Conservation (phyloP, 768 basidiomycete genomes). For the Panaeolus papilionaceus region DNA sequence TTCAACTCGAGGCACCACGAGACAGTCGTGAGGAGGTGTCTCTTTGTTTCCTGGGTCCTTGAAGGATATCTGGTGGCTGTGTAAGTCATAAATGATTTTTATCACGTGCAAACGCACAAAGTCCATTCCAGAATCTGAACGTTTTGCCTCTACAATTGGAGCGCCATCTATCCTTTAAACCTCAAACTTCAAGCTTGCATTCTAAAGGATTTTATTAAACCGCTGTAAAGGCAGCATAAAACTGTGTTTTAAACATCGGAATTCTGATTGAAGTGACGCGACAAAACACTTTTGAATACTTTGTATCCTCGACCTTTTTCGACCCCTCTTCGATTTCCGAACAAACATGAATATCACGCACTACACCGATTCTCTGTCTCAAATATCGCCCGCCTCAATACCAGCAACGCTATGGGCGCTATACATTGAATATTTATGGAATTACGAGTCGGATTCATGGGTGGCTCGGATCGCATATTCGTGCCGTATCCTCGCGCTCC, state of each 20-base stretch:
- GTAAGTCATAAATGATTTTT: background rate
- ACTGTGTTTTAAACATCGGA: background rate
- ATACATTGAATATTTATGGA: constrained; percentile 69
- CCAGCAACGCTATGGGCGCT: constrained; percentile 59
- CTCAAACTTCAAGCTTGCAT: background rate
- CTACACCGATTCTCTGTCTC: constrained; percentile 37
- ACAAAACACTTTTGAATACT: background rate
- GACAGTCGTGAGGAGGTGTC: background rate
- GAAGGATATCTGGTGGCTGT: constrained; percentile 1
- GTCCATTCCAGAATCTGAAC: constrained; percentile 1
- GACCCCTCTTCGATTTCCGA: background rate
- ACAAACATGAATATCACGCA: constrained; percentile 40
- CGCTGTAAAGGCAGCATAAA: background rate
- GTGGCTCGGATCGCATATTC: constrained; percentile 67
- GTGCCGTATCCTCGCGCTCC: constrained; percentile 69
- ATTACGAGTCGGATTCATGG: constrained; percentile 70
- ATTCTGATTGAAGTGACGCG: background rate
- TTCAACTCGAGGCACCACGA: background rate
- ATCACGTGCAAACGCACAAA: constrained; percentile 11
- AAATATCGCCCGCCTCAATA: constrained; percentile 40
- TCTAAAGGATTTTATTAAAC: background rate
- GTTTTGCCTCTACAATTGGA: background rate
- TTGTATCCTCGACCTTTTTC: constrained; percentile 1
- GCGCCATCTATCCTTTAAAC: background rate
- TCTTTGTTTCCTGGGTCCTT: background rate